Percentiles rank a stretch among this genome's conserved stretches.
phyloP scores from a whole-genome alignment of 371 early-diverging fungal species.

The Batkoa obscura region DNA sequence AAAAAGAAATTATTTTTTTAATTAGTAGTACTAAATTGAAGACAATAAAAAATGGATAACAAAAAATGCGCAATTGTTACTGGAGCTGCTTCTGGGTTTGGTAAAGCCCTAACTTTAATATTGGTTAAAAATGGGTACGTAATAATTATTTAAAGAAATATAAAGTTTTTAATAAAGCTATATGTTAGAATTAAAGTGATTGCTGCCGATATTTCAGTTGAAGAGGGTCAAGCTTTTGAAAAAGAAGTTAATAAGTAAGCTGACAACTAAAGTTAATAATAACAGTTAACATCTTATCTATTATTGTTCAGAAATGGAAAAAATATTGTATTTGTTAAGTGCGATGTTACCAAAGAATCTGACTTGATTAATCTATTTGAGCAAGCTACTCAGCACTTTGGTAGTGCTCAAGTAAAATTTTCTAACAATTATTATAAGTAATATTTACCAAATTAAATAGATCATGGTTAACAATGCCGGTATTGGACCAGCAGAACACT shows the following conservation, averaged over 20 bases:
- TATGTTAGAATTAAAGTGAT: background rate
- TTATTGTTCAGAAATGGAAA: background rate
- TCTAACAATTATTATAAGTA: background rate
- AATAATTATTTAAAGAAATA: background rate
- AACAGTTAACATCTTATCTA: background rate
- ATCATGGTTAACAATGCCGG: slow-evolving; percentile 1
- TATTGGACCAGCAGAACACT: background rate
- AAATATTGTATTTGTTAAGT: background rate
- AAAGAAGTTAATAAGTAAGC: background rate
- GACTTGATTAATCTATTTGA: background rate
- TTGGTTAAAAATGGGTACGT: background rate
- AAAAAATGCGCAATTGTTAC: background rate
- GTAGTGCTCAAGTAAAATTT: background rate
- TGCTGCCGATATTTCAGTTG: background rate
- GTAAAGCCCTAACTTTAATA: background rate
- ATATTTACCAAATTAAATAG: background rate
- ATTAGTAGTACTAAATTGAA: too few species aligned
- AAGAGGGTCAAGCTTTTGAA: background rate
- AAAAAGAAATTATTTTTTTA: too few species aligned
- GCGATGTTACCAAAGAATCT: background rate
- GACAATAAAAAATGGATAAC: too few species aligned
- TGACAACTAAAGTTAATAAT: background rate
- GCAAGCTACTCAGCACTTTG: background rate
- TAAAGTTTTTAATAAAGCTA: background rate
- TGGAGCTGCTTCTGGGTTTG: background rate